Evolutionary conservation across 2,329 filamentous ascomycete species (phyloP).

Genomic region (Grosmannia serpens): DNA sequence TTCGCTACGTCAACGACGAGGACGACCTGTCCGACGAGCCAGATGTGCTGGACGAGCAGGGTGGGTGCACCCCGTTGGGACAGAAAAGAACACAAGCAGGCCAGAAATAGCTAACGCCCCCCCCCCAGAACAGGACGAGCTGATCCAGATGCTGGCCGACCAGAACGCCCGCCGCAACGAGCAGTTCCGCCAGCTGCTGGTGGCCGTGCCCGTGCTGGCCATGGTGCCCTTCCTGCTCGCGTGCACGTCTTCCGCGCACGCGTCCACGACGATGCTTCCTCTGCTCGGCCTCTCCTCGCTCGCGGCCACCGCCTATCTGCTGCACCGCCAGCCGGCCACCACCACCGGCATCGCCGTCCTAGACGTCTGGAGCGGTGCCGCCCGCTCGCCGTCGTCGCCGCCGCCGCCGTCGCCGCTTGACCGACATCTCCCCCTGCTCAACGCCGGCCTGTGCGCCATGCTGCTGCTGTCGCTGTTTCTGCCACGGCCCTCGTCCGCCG

Average conservation of each 20-base stretch:
- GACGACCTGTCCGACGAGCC: conserved; percentile 40
- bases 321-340: conserved; percentile 43
- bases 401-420: conserved; percentile 32
- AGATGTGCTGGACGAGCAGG: conserved; percentile 65
- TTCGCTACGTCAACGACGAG: conserved; percentile 59
- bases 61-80: conserved; percentile 23
- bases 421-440: conserved; percentile 47
- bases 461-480: conserved; percentile 31
- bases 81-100: not conserved
- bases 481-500: conserved; percentile 16
- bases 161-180: conserved; percentile 47
- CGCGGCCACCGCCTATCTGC: conserved; percentile 47
- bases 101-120: not conserved
- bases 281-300: conserved; percentile 54
- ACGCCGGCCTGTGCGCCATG: conserved; percentile 42
- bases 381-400: conserved; percentile 7
- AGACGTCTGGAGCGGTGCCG: conserved; percentile 29
- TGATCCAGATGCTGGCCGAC: conserved; percentile 43
- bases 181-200: conserved; percentile 44
- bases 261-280: conserved; percentile 27
- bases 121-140: conserved; percentile 48
- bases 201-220: conserved; percentile 29
- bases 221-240: conserved; percentile 21
- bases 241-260: conserved; percentile 17
- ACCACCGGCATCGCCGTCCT: conserved; percentile 40